These are phyloP conservation scores for Papiliotrema laurentii DNA, from an alignment of 1,284 basidiomycete genomes.

Conservation along the genomic window DNA sequence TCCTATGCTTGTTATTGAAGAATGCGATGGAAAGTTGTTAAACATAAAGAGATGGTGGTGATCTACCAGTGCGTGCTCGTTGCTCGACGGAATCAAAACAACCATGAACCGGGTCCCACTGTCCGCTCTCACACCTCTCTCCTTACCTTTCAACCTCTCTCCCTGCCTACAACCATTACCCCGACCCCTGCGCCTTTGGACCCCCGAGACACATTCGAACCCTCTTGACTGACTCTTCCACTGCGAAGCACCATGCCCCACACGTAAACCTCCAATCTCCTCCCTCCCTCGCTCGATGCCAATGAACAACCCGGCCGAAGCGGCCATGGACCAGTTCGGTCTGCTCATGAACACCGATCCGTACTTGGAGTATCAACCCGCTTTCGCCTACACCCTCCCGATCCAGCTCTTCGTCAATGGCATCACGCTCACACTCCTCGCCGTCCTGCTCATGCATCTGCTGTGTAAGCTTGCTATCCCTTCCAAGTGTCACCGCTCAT, in stretches of 20 bases:
- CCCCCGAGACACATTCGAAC: too few relatives aligned
- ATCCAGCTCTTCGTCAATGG: slow-evolving; percentile 86
- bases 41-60: background rate
- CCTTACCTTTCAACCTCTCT: too few relatives aligned
- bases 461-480: slow-evolving; percentile 51
- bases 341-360: slow-evolving; percentile 54
- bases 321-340: background rate
- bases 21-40: background rate
- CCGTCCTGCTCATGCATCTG: slow-evolving; percentile 86
- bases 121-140: too few relatives aligned
- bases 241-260: background rate
- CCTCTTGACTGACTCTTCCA: background rate
- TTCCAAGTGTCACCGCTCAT: background rate
- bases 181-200: too few relatives aligned
- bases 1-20: background rate
- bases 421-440: slow-evolving; percentile 77
- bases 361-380: slow-evolving; percentile 67
- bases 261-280: background rate
- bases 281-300: too few relatives aligned
- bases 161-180: too few relatives aligned
- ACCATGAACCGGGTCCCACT: too few relatives aligned
- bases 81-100: too few relatives aligned
- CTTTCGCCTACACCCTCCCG: slow-evolving; percentile 79
- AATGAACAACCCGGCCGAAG: background rate
- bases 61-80: too few relatives aligned